Evolutionary conservation across 768 basidiomycete species (phyloP).

Genomic region (Tubosaeta sp.): DNA sequence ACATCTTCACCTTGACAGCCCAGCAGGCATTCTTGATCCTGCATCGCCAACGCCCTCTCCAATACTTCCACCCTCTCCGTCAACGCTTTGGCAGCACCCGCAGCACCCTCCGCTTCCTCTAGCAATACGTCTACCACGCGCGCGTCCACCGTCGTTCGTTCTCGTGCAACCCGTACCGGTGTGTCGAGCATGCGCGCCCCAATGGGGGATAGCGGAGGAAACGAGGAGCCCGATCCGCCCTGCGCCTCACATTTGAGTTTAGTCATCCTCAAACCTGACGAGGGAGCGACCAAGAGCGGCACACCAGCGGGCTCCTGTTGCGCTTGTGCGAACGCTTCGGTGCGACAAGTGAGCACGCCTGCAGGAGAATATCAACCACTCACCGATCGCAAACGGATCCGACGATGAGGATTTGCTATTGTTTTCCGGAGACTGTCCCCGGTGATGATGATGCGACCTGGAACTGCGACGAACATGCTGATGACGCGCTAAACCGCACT

Average conservation of each 20-base stretch:
- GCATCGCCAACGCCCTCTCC: slow-evolving; percentile 15
- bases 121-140: slow-evolving; percentile 14
- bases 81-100: slow-evolving; percentile 14
- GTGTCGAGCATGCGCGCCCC: slow-evolving; percentile 4
- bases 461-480: slow-evolving; percentile 8
- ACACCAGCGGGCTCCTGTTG: slow-evolving; percentile 1
- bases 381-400: slow-evolving; percentile 24
- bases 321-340: slow-evolving; percentile 22
- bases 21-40: neutral
- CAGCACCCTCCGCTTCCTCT: slow-evolving; percentile 14
- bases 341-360: neutral
- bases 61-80: slow-evolving; percentile 23
- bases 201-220: neutral
- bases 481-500: slow-evolving; percentile 4
- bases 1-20: too few relatives aligned
- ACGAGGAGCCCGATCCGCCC: neutral
- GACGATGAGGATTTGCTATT: neutral
- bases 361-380: neutral
- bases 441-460: slow-evolving; percentile 8
- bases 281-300: neutral
- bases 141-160: slow-evolving; percentile 2
- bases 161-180: slow-evolving; percentile 2
- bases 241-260: neutral
- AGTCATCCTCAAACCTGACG: neutral
- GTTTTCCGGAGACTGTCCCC: slow-evolving; percentile 2